Evolutionary conservation across 1,139 yeast genomes (phyloP), one percentile per base, ranked within the genome.

Genomic region (Blastobotrys persicus): DNA sequence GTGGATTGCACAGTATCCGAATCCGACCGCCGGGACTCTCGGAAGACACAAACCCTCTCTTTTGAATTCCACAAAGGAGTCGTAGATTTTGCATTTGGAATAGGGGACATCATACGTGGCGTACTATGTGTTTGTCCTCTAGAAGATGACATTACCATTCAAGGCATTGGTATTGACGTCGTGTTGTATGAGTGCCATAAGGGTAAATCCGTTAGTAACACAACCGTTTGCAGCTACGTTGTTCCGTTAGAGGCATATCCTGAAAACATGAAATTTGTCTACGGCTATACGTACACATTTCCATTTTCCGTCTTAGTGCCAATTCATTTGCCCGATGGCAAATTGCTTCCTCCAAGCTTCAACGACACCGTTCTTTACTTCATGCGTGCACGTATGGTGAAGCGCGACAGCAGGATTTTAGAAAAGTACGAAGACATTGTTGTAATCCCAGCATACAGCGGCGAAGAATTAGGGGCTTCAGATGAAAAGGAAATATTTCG

Each of bases 111-210:
- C 9, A 28, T 37, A 12, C 41, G 19, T 18, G 41, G 41, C 3
- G 4, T 5, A 9, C n/a, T 37, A 3, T 19, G 19, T 7, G 19
- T 37, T 37, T 37, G 41, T 12, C 28, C 41, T 3, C 12, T 7
- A 19, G 28, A 37, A 18, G 41, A 37, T 3, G 28, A 12, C 4
- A 9, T 37, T 11, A 3, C 4, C n/a, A 18, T 18, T 16, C 41
- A 37, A 18, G 41, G 41, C 11, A 37, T 37, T 37, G 41, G 41
- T 4, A 23, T 37, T 7, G 41, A 37, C 3, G 11, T 37, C 16
- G 28, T 37, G 4, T 12, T 37, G 5, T 19, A 37, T 19, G 41
- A 37, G 14, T 18, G 11, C 41, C 12, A 37, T 14, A 19, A 17
- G 28, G 14, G 13, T 12, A 19, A 23, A 18, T 9, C 19, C 6